Evolutionary conservation across 2,329 filamentous ascomycete species (phyloP).

Genomic region (Albophoma yamanashiensis): DNA sequence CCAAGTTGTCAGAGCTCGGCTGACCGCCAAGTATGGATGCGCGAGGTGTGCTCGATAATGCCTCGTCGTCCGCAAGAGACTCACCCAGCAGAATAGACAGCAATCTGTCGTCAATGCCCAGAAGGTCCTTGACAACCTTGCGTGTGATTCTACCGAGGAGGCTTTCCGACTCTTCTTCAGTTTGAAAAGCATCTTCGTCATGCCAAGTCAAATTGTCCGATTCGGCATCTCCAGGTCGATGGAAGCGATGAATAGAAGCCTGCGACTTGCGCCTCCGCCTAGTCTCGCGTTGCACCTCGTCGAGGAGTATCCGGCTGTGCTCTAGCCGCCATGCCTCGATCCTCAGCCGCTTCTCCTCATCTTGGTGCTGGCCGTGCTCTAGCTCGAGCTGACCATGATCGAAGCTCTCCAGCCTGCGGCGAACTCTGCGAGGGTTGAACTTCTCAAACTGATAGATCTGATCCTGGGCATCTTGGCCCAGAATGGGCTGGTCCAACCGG

Average conservation of each 20-base stretch:
- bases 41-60: conserved; percentile 36
- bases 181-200: conserved; percentile 35
- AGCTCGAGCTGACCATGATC: conserved; percentile 39
- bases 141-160: conserved; percentile 75
- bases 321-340: conserved; percentile 91
- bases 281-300: conserved; percentile 85
- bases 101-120: conserved; percentile 80
- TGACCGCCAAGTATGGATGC: conserved; percentile 24
- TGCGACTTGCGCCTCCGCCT: conserved; percentile 54
- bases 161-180: conserved; percentile 47
- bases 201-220: conserved; percentile 39
- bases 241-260: conserved; percentile 27
- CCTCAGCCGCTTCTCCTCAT: conserved; percentile 65
- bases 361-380: conserved; percentile 45
- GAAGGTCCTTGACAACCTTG: conserved; percentile 76
- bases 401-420: conserved; percentile 40
- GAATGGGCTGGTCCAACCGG: conserved; percentile 45
- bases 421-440: conserved; percentile 62
- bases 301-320: conserved; percentile 73
- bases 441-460: conserved; percentile 83
- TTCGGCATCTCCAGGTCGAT: conserved; percentile 17
- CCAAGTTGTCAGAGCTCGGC: conserved; percentile 17
- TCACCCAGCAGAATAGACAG: conserved; percentile 85
- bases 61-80: conserved; percentile 45
- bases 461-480: conserved; percentile 56